Evolutionary conservation across 192 early-diverging fungal species (phyloP).

Genomic region (Gamsiella multidivaricata): DNA sequence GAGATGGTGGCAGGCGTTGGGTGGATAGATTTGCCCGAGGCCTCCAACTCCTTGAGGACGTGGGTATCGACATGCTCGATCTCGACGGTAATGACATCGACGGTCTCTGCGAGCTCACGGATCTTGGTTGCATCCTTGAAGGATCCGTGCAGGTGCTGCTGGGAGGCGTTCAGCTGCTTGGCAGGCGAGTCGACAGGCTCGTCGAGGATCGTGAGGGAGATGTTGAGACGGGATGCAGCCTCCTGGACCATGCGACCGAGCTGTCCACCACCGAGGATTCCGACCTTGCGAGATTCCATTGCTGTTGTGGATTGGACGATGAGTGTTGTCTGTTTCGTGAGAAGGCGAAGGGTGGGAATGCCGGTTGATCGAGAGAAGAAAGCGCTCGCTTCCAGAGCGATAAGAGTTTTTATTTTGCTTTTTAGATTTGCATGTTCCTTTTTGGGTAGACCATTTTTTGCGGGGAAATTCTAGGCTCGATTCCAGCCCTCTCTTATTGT

Average conservation of each 20-base stretch:
- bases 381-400: no score
- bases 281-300: conserved; percentile 65
- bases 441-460: no score
- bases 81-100: conserved; percentile 94
- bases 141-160: conserved; percentile 80
- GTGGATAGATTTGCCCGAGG: conserved; percentile 68
- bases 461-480: no score
- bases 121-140: conserved; percentile 88
- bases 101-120: conserved; percentile 75
- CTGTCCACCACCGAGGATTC: conserved; percentile 87
- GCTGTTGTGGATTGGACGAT: no score
- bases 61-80: conserved; percentile 95
- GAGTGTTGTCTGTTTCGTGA: no score
- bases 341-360: no score
- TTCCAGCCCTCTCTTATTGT: no score
- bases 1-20: conserved; percentile 85
- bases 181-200: conserved; percentile 78
- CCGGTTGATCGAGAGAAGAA: no score
- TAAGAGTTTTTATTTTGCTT: no score
- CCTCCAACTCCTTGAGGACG: conserved; percentile 71
- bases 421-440: no score
- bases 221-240: conserved; percentile 91
- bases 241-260: conserved; percentile 98
- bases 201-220: conserved; percentile 89
- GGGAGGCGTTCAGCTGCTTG: conserved; percentile 80